Percentiles rank a stretch among this genome's conserved stretches.
Conservation (phyloP, 495 filamentous ascomycete genomes). For the Cercophora sp. region DNA sequence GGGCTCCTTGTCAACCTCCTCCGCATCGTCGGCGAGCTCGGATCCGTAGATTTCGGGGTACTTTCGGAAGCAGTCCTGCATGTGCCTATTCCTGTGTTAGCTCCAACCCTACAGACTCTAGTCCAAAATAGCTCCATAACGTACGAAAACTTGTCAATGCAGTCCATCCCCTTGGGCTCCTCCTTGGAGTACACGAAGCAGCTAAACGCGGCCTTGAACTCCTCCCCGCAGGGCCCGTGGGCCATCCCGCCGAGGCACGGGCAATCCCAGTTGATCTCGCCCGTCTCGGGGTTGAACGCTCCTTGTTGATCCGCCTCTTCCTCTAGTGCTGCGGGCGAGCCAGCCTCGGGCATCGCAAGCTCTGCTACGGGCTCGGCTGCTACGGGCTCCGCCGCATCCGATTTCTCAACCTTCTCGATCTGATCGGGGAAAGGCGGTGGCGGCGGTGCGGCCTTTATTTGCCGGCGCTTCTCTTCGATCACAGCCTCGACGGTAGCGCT, state of each 20-base stretch:
- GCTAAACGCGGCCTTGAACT: conserved; percentile 92
- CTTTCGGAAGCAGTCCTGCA: conserved; percentile 94
- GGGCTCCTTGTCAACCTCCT: too few species aligned
- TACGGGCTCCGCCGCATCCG: conserved; percentile 20
- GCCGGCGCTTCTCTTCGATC: conserved; percentile 47
- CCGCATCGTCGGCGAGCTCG: conserved; percentile 85
- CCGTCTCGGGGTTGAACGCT: conserved; percentile 96
- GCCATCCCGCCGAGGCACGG: conserved; percentile 98
- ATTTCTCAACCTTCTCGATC: conserved; percentile 19
- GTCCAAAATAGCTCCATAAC: too few species aligned
- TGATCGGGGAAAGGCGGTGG: conserved; percentile 18
- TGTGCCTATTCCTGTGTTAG: conserved; percentile 55
- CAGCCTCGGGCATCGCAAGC: conserved; percentile 18
- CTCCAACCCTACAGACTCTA: too few species aligned
- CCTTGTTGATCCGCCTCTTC: conserved; percentile 80
- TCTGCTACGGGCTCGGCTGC: conserved; percentile 18
- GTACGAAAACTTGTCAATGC: conserved; percentile 96
- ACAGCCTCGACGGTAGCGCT: conserved; percentile 48
- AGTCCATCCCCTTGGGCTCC: conserved; percentile 98
- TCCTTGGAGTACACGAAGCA: conserved; percentile 94
- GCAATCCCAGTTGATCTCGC: conserved; percentile 99
- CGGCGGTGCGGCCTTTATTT: conserved; percentile 26
- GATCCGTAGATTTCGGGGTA: conserved; percentile 88
- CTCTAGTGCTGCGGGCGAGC: conserved; percentile 58
- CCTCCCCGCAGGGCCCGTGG: conserved; percentile 88